phyloP scores from a whole-genome alignment of 805 yeast genomes.

The Nakazawaea holstii region DNA sequence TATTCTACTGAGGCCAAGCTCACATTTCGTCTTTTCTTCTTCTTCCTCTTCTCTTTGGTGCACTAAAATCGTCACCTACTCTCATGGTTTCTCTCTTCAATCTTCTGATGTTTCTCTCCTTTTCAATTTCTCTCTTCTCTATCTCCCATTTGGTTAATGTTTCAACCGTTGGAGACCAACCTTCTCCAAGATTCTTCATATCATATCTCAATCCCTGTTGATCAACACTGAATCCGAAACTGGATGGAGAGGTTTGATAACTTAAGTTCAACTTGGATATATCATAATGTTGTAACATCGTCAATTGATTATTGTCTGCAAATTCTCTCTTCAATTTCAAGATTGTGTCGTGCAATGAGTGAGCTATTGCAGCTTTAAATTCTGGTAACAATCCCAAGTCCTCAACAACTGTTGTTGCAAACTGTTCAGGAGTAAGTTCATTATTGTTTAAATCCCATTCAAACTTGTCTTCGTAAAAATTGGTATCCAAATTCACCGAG shows the following conservation, averaged over 20 bases:
- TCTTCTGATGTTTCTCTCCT: constrained; percentile 87
- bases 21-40: constrained; percentile 27
- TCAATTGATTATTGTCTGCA: constrained; percentile 45
- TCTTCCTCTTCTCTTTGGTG: constrained; percentile 23
- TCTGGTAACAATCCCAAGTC: constrained; percentile 84
- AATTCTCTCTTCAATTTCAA: constrained; percentile 77
- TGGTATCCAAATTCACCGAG: constrained; percentile 77
- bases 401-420: constrained; percentile 75
- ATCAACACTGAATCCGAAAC: constrained; percentile 11
- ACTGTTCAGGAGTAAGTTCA: constrained; percentile 67
- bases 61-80: constrained; percentile 43
- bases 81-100: constrained; percentile 87
- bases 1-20: no score
- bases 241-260: constrained; percentile 21
- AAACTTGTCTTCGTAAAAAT: constrained; percentile 82
- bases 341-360: constrained; percentile 76
- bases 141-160: constrained; percentile 86
- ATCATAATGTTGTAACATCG: constrained; percentile 28
- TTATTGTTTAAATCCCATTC: constrained; percentile 80
- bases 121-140: constrained; percentile 90
- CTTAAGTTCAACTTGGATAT: constrained; percentile 27
- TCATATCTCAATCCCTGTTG: constrained; percentile 59
- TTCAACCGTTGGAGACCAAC: constrained; percentile 88
- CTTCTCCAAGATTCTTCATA: constrained; percentile 69
- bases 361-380: constrained; percentile 85